Percentiles rank a stretch among this genome's conserved stretches.
Conservation (phyloP, 176 grass and related monocot genomes). For the Juncus effusus region DNA sequence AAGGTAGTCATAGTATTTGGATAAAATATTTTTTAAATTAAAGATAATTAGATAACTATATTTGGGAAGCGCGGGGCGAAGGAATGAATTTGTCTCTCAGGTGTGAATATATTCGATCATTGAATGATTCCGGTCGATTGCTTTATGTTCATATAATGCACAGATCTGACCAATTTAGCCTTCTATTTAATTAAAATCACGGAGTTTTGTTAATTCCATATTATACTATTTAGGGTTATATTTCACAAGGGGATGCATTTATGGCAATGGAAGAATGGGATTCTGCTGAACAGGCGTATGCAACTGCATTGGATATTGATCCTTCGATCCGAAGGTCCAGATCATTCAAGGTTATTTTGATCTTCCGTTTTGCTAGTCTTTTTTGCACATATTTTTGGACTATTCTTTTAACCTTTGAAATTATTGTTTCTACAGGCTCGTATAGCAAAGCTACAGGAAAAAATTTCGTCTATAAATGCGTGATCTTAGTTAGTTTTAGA, state of each 20-base stretch:
- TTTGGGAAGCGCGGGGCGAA: too few species aligned
- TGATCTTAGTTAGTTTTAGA: conserved; percentile 25
- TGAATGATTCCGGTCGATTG: too few species aligned
- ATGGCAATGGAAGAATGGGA: conserved; percentile 52
- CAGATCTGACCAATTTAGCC: too few species aligned
- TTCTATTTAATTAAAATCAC: neutral
- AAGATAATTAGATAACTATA: too few species aligned
- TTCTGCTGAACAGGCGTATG: conserved; percentile 55
- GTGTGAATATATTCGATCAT: too few species aligned
- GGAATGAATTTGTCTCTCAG: too few species aligned
- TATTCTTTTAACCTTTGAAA: conserved; percentile 2
- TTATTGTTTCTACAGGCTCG: conserved; percentile 47
- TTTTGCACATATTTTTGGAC: neutral
- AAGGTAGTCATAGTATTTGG: too few species aligned
- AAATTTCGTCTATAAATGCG: conserved; percentile 33
- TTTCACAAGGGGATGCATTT: conserved; percentile 59
- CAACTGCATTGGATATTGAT: conserved; percentile 65
- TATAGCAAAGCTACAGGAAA: conserved; percentile 54
- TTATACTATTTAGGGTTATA: conserved; percentile 51
- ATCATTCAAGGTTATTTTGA: conserved; percentile 75
- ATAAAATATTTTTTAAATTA: too few species aligned
- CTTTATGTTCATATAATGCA: too few species aligned
- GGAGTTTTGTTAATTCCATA: neutral
- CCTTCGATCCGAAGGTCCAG: conserved; percentile 63
- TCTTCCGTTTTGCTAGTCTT: neutral